Evolutionary conservation across 1,139 yeast genomes (phyloP).

Genomic region (Yamadazyma spencermartinsiae): DNA sequence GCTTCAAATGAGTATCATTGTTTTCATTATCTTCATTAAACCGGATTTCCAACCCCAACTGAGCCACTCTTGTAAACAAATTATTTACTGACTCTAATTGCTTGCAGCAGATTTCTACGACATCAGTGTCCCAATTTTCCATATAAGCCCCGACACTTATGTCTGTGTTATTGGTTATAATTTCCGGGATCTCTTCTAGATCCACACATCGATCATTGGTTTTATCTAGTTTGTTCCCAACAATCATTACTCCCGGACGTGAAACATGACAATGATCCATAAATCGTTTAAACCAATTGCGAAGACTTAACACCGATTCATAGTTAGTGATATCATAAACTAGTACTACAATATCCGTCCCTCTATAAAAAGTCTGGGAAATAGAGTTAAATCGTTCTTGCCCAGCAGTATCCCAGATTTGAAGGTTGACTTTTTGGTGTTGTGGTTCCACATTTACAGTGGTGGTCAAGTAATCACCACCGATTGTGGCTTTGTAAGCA

Average conservation of each 20-base stretch:
- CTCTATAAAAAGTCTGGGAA: slow-evolving; percentile 59
- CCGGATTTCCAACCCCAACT: slow-evolving; percentile 32
- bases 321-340: slow-evolving; percentile 60
- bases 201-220: slow-evolving; percentile 40
- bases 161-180: slow-evolving; percentile 32
- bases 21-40: slow-evolving; percentile 14
- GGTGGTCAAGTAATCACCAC: slow-evolving; percentile 60
- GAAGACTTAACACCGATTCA: slow-evolving; percentile 51
- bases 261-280: slow-evolving; percentile 51
- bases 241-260: slow-evolving; percentile 51
- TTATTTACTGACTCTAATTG: slow-evolving; percentile 35
- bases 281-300: slow-evolving; percentile 54
- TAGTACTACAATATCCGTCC: slow-evolving; percentile 58
- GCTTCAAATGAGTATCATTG: slow-evolving; percentile 2
- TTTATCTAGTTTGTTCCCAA: slow-evolving; percentile 56
- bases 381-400: slow-evolving; percentile 64
- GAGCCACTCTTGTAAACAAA: slow-evolving; percentile 46
- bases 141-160: slow-evolving; percentile 35
- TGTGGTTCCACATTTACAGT: slow-evolving; percentile 24
- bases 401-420: slow-evolving; percentile 70
- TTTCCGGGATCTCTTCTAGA: slow-evolving; percentile 40
- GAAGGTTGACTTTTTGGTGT: slow-evolving; percentile 33
- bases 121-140: slow-evolving; percentile 40
- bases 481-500: slow-evolving; percentile 62
- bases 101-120: slow-evolving; percentile 49